Conservation (phyloP, 495 filamentous ascomycete species). For the Melanomma pulvis-pyrius region DNA sequence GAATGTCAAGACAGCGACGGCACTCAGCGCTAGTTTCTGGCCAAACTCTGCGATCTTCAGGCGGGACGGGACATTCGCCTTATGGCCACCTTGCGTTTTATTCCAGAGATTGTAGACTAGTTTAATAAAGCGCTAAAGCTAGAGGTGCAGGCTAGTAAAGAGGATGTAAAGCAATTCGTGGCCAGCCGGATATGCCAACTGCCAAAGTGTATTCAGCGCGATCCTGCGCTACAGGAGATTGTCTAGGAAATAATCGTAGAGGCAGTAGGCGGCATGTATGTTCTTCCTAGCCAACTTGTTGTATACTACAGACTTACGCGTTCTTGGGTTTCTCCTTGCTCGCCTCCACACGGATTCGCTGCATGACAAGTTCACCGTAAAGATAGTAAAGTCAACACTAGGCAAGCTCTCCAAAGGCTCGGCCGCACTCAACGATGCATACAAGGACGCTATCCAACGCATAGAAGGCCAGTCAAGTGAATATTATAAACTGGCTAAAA, state of each 20-base stretch:
- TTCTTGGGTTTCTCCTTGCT: conserved; percentile 62
- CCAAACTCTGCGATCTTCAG: conserved; percentile 42
- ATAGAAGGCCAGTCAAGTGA: conserved; percentile 47
- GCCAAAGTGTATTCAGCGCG: conserved; percentile 14
- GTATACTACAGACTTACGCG: conserved; percentile 56
- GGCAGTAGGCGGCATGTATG: conserved; percentile 28
- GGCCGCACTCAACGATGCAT: conserved; percentile 44
- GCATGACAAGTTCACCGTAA: conserved; percentile 40
- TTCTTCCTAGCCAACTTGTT: background rate
- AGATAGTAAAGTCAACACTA: conserved; percentile 45
- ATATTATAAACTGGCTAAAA: conserved; percentile 49
- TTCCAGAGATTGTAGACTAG: conserved; percentile 13
- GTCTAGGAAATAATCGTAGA: conserved; percentile 10
- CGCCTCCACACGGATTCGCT: conserved; percentile 54
- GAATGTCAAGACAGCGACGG: conserved; percentile 45
- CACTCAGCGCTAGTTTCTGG: conserved; percentile 39
- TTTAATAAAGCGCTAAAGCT: conserved; percentile 15
- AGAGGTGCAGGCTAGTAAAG: conserved; percentile 26
- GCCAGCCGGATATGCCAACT: conserved; percentile 9
- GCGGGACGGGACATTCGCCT: conserved; percentile 30
- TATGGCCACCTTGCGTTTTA: conserved; percentile 22
- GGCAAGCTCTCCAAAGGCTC: conserved; percentile 39
- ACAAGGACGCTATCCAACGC: conserved; percentile 49
- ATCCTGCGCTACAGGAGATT: background rate
- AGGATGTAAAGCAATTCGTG: conserved; percentile 24